Conservation (phyloP, 1,284 basidiomycete species). For the Heterobasidion occidentale region DNA sequence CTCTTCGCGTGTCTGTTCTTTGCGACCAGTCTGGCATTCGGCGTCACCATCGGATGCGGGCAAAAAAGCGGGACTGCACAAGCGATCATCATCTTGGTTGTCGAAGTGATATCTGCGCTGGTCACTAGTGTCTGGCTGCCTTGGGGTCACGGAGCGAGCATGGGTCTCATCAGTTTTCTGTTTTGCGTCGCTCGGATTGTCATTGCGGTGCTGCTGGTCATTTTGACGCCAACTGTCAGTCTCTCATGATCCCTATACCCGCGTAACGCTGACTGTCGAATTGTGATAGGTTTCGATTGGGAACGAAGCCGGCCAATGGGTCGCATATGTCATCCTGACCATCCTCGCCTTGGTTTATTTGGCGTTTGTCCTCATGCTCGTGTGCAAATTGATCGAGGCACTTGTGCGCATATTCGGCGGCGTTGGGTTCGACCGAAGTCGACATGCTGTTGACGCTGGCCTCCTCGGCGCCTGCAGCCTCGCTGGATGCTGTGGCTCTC, state of each 20-base stretch:
- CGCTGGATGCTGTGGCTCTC: conserved; percentile 64
- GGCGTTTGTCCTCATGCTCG: conserved; percentile 71
- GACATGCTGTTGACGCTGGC: conserved; percentile 75
- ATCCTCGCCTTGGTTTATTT: conserved; percentile 83
- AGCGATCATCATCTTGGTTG: conserved; percentile 80
- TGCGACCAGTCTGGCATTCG: conserved; percentile 74
- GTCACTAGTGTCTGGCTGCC: conserved; percentile 91
- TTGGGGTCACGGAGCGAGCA: conserved; percentile 93
- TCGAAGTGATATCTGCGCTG: conserved; percentile 77
- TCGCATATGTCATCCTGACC: conserved; percentile 87
- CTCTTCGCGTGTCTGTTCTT: conserved; percentile 82
- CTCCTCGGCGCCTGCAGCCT: conserved; percentile 77
- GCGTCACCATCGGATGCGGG: conserved; percentile 81
- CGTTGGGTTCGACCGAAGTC: conserved; percentile 81
- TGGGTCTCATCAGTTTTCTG: conserved; percentile 90
- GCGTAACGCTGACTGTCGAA: conserved; percentile 9
- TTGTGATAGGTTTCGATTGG: conserved; percentile 68
- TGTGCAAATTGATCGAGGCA: conserved; percentile 82
- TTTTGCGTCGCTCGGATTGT: conserved; percentile 88
- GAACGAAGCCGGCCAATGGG: conserved; percentile 76
- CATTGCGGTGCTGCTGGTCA: conserved; percentile 82
- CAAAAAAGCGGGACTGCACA: conserved; percentile 89
- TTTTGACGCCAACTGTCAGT: conserved; percentile 81
- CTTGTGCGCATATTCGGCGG: conserved; percentile 71
- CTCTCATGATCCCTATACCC: conserved; percentile 4